These are phyloP conservation scores for Xylariaceae sp. DNA, from an alignment of 2,329 filamentous ascomycete genomes.

Conservation along the genomic window DNA sequence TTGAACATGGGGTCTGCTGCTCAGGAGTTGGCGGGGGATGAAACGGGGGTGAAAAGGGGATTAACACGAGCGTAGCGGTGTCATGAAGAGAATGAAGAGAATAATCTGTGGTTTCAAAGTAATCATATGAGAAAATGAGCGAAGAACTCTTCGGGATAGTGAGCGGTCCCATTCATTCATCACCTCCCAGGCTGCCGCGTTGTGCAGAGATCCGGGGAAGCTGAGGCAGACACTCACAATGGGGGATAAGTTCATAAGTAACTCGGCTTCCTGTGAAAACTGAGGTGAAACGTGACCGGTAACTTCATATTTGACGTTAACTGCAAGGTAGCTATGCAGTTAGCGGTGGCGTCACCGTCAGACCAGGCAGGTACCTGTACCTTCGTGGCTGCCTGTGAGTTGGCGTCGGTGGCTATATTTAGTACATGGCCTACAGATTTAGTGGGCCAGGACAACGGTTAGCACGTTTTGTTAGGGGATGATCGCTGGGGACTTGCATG, in stretches of 20 bases:
- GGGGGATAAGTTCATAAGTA: background rate
- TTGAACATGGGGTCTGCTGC: constrained; percentile 37
- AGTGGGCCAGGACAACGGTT: background rate
- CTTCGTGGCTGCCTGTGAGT: no score
- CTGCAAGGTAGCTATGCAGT: no score
- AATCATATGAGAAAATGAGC: background rate
- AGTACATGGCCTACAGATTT: background rate
- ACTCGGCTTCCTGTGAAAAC: no score
- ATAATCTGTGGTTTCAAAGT: background rate
- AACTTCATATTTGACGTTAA: no score
- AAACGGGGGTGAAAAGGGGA: background rate
- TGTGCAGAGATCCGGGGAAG: background rate
- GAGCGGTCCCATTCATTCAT: background rate
- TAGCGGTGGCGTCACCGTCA: no score
- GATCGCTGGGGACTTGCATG: background rate
- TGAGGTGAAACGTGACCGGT: no score
- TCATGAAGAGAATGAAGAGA: background rate
- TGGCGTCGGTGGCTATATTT: background rate
- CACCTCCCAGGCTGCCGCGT: background rate
- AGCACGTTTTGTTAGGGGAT: background rate
- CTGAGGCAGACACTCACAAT: background rate
- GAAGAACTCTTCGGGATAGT: background rate
- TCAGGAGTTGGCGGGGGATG: background rate
- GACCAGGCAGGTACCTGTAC: no score
- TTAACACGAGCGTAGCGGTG: background rate